Evolutionary conservation across 768 basidiomycete genomes (phyloP).

Genomic region (Melanogaster broomeanus): DNA sequence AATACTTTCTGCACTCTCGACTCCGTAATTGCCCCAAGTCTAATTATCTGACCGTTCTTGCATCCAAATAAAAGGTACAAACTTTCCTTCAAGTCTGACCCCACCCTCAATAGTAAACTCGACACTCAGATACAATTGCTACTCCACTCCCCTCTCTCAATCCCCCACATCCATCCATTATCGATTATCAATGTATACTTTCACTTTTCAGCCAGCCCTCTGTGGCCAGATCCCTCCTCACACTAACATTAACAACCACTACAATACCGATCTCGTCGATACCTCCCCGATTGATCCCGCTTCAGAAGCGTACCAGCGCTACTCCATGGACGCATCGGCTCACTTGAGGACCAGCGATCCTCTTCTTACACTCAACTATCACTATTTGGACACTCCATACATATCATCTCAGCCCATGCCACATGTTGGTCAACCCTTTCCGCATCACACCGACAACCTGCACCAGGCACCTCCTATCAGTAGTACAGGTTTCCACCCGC

Average conservation of each 20-base stretch:
- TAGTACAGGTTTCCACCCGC: constrained; percentile 5
- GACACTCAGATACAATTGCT: not conserved
- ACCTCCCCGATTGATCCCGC: constrained; percentile 1
- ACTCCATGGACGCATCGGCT: not conserved
- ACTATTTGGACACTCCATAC: constrained; percentile 16
- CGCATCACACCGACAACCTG: constrained; percentile 3
- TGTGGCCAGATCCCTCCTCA: not conserved
- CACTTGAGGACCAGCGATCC: not conserved
- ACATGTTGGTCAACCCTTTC: constrained; percentile 33
- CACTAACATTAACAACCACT: not conserved
- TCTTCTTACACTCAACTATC: constrained; percentile 10
- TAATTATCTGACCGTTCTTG: too few relatives aligned
- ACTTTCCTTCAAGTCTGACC: constrained; percentile 1
- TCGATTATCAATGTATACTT: constrained; percentile 12
- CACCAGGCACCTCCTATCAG: constrained; percentile 9
- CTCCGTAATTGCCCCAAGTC: too few relatives aligned
- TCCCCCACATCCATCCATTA: not conserved
- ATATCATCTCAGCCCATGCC: not conserved
- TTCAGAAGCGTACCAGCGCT: not conserved
- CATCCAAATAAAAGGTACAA: not conserved
- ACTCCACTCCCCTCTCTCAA: not conserved
- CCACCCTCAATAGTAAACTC: too few relatives aligned
- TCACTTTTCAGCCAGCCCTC: not conserved
- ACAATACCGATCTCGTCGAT: constrained; percentile 14
- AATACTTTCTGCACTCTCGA: too few relatives aligned